Evolutionary conservation across 2,329 filamentous ascomycete species (phyloP).

Genomic region (Fusarium sp.): DNA sequence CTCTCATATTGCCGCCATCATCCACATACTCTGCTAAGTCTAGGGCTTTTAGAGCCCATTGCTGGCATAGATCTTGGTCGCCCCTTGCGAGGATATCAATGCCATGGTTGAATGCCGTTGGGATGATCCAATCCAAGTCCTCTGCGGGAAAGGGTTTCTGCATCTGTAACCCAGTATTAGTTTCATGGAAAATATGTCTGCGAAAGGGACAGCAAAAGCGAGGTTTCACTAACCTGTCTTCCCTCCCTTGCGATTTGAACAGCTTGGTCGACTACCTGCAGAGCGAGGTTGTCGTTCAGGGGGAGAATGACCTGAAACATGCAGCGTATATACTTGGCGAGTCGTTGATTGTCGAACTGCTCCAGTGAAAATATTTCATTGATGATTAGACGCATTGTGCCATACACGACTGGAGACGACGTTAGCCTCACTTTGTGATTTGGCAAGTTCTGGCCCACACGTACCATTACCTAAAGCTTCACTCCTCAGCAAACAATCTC

Average conservation of each 20-base stretch:
- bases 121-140: slow-evolving; percentile 83
- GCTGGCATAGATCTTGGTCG: slow-evolving; percentile 66
- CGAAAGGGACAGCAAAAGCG: neutral
- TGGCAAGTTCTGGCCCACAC: slow-evolving; percentile 7
- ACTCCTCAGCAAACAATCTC: slow-evolving; percentile 71
- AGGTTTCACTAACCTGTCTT: slow-evolving; percentile 55
- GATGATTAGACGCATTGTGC: slow-evolving; percentile 74
- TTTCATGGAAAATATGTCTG: slow-evolving; percentile 22
- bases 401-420: slow-evolving; percentile 59
- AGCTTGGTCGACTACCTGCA: slow-evolving; percentile 74
- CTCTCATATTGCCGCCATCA: slow-evolving; percentile 64
- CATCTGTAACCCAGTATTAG: slow-evolving; percentile 48
- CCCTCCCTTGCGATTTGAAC: slow-evolving; percentile 64
- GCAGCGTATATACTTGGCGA: slow-evolving; percentile 83
- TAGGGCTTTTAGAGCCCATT: slow-evolving; percentile 74
- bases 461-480: slow-evolving; percentile 65
- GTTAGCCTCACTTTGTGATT: slow-evolving; percentile 3
- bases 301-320: slow-evolving; percentile 77
- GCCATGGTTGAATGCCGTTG: slow-evolving; percentile 76
- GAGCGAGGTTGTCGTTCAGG: slow-evolving; percentile 66
- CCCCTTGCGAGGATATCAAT: slow-evolving; percentile 72
- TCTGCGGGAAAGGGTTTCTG: slow-evolving; percentile 68
- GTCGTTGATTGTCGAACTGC: slow-evolving; percentile 66
- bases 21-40: slow-evolving; percentile 69
- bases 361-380: slow-evolving; percentile 73